Evolutionary conservation across 352 stramenopile genomes (phyloP), one percentile per base, ranked within the genome.

Genomic region (Phytophthora meadii): DNA sequence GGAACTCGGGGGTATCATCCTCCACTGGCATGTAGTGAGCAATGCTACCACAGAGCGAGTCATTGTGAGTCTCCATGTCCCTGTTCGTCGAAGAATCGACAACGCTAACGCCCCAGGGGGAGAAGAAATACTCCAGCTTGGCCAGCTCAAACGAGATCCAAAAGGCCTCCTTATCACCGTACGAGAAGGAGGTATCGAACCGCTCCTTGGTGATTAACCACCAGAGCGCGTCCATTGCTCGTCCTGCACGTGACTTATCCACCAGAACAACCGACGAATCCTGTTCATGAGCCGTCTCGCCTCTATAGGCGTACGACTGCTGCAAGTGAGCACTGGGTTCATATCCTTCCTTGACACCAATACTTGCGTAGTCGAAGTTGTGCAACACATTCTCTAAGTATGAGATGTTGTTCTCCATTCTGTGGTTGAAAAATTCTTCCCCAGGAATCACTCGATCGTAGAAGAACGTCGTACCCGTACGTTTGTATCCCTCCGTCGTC

Each of bases 391-490:
- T 47, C 25, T 71, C 44, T 36, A 88, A 55, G 56, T 88, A 87
- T 22, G 65, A 67, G 44, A 67, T 48, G 25, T 71, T 61, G 53
- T 69, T 68, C 6, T 73, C 50, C 37, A 84, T 53, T 25, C 74
- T 39, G 10, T 80, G 50, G 36, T 70, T 72, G 24, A 77, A 69
- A 25, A 76, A 74, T 3, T 72, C n/a, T 22, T 77, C 39, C 8
- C 73, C 46, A 3, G 51, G 54, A 28, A 82, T 60, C 40, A 83
- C 76, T 30, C 76, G 80, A 64, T 92, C 81, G 63, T 90, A 88
- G 61, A 92, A 92, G 65, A 92, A 92, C 5, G 80, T 74, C 17
- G 83, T 90, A 8, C 81, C 79, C 24, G 61, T 84, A 8, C 37
- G 36, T 7, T 72, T 53, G 71, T 92, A 92, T 4, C 65, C 75